These are phyloP conservation scores for Sarcodon aspratus DNA, from an alignment of 768 basidiomycete species.

Conservation along the genomic window DNA sequence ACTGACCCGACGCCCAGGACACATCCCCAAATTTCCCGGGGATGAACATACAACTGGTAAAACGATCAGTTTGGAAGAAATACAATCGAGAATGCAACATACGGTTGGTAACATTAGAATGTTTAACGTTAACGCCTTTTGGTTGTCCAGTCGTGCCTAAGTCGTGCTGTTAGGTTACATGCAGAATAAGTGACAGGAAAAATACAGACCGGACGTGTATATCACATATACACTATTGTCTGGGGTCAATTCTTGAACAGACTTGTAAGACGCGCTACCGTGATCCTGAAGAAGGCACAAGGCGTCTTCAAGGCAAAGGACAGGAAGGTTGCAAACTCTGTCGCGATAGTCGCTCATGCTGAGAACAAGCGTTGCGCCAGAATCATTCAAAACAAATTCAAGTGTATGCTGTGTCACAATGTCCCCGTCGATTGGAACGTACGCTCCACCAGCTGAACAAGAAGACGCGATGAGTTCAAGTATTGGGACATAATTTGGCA, in stretches of 20 bases:
- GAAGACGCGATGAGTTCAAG: no score
- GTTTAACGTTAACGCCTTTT: conserved; percentile 51
- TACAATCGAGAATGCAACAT: conserved; percentile 9
- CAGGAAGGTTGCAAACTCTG: conserved; percentile 8
- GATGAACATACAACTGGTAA: conserved; percentile 27
- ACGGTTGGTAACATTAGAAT: conserved; percentile 50
- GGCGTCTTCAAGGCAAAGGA: conserved; percentile 14
- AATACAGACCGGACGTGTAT: conserved; percentile 42
- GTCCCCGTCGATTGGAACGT: conserved; percentile 47
- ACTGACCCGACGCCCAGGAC: conserved; percentile 41
- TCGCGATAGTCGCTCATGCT: conserved; percentile 19
- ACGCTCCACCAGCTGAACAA: conserved; percentile 34
- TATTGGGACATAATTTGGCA: no score
- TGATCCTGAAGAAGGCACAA: not conserved
- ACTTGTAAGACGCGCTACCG: conserved; percentile 12
- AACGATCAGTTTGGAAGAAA: not conserved
- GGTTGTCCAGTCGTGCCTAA: conserved; percentile 44
- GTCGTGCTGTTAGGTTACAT: conserved; percentile 1
- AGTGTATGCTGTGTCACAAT: conserved; percentile 46
- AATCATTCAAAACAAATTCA: conserved; percentile 37
- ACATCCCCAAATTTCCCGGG: conserved; percentile 50
- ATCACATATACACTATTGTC: conserved; percentile 45
- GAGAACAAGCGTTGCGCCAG: conserved; percentile 30
- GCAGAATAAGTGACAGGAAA: not conserved
- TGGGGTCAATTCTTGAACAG: conserved; percentile 24